phyloP scores from a whole-genome alignment of 352 stramenopile species.

The Globisporangium takayamanum region DNA sequence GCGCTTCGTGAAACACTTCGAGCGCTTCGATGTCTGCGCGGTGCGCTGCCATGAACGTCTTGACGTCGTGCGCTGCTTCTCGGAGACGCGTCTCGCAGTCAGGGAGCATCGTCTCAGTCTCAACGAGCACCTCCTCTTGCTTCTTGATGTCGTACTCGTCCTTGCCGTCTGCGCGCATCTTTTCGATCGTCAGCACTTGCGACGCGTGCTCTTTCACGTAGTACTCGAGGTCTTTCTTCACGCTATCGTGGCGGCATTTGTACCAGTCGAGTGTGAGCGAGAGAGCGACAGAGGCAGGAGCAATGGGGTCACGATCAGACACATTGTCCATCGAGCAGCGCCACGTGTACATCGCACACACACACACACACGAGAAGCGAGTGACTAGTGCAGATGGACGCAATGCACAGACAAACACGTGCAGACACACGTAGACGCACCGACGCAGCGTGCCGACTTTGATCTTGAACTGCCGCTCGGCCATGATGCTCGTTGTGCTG shows the following conservation, averaged over 20 bases:
- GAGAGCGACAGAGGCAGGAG: background rate
- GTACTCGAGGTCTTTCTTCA: constrained; percentile 83
- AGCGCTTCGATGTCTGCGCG: constrained; percentile 31
- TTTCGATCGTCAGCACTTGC: constrained; percentile 52
- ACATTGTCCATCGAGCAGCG: background rate
- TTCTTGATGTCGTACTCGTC: constrained; percentile 79
- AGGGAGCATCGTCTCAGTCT: constrained; percentile 78
- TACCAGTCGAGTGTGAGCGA: background rate
- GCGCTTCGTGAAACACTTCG: constrained; percentile 36
- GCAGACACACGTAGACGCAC: constrained; percentile 15
- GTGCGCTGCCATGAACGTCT: constrained; percentile 37
- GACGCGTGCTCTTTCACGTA: constrained; percentile 66
- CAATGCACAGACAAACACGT: background rate
- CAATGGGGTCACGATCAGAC: background rate
- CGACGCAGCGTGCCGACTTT: constrained; percentile 74
- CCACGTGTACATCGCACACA: too few relatives aligned
- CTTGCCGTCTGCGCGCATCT: constrained; percentile 45
- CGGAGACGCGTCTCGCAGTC: constrained; percentile 66
- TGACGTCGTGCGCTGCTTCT: constrained; percentile 50
- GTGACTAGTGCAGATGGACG: background rate
- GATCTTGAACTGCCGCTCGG: constrained; percentile 73
- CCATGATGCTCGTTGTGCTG: constrained; percentile 22
- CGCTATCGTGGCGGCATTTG: constrained; percentile 14
- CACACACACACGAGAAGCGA: background rate
- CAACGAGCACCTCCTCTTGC: constrained; percentile 72